Conservation (phyloP, 768 basidiomycete genomes). For the Tulasnella sp. region DNA sequence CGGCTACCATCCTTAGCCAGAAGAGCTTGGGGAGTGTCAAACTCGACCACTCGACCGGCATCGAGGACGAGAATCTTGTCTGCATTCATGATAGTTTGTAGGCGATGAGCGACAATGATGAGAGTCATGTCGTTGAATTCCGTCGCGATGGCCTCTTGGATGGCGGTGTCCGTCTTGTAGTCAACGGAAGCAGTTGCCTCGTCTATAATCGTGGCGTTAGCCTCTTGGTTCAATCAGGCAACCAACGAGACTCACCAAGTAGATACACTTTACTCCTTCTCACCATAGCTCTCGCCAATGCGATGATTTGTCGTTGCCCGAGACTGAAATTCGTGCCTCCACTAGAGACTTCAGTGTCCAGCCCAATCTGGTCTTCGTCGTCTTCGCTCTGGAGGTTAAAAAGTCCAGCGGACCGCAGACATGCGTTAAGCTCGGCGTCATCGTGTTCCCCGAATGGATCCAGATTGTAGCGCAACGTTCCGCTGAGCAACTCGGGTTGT, state of each 20-base stretch:
- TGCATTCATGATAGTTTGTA: constrained; percentile 53
- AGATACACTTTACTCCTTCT: constrained; percentile 23
- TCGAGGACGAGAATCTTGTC: constrained; percentile 53
- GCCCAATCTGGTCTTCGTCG: constrained; percentile 25
- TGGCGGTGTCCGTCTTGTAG: constrained; percentile 49
- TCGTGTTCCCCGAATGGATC: constrained; percentile 53
- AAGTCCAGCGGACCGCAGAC: constrained; percentile 42
- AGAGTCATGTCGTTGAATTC: constrained; percentile 43
- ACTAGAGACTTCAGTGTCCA: constrained; percentile 31
- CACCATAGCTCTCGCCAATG: constrained; percentile 32
- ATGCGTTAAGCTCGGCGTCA: constrained; percentile 45
- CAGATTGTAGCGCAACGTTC: constrained; percentile 50
- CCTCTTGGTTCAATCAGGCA: no score
- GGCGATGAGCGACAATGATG: constrained; percentile 52
- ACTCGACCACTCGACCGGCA: constrained; percentile 50
- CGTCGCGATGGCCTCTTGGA: constrained; percentile 48
- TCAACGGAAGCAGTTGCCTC: constrained; percentile 32
- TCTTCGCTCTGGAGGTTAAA: constrained; percentile 11
- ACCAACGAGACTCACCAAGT: constrained; percentile 16
- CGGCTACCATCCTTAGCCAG: constrained; percentile 46
- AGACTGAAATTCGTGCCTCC: constrained; percentile 38
- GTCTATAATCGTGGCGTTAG: neutral
- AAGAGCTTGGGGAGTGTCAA: constrained; percentile 45
- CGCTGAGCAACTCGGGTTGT: constrained; percentile 47
- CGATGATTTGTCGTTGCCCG: constrained; percentile 38